These are phyloP conservation scores for Auriscalpium vulgare DNA, from an alignment of 768 basidiomycete species.

Conservation along the genomic window DNA sequence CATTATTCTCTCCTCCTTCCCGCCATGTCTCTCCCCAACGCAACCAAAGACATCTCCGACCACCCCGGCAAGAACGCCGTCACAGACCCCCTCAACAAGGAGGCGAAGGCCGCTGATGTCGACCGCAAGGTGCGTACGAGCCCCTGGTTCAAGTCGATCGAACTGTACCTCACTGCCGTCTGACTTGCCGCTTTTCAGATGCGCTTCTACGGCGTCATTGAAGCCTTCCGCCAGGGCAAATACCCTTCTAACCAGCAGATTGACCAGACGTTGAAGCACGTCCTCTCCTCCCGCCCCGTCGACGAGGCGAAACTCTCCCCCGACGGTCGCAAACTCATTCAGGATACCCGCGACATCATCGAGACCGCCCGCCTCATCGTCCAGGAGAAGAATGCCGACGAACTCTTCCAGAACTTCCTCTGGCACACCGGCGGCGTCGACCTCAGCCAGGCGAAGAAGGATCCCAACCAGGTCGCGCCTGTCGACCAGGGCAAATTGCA, in stretches of 20 bases:
- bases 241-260: slow-evolving; percentile 79
- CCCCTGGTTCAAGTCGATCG: no score
- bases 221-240: slow-evolving; percentile 73
- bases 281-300: slow-evolving; percentile 50
- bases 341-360: slow-evolving; percentile 75
- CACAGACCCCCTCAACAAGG: slow-evolving; percentile 55
- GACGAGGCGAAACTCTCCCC: slow-evolving; percentile 59
- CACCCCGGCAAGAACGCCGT: slow-evolving; percentile 49
- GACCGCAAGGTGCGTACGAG: slow-evolving; percentile 53
- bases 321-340: slow-evolving; percentile 69
- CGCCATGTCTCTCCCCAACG: slow-evolving; percentile 59
- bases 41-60: slow-evolving; percentile 52
- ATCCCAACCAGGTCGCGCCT: slow-evolving; percentile 33
- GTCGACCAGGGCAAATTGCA: slow-evolving; percentile 46
- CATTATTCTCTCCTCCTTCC: background rate
- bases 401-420: slow-evolving; percentile 86
- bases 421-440: slow-evolving; percentile 65
- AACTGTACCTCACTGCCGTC: no score
- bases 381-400: slow-evolving; percentile 80
- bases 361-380: slow-evolving; percentile 66
- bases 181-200: slow-evolving; percentile 31
- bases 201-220: slow-evolving; percentile 70
- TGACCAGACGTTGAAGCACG: slow-evolving; percentile 61
- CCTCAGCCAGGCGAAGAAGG: slow-evolving; percentile 33
- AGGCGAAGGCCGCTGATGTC: slow-evolving; percentile 61